Conservation (phyloP, 495 filamentous ascomycete genomes). For the Neurospora sublineolata region DNA sequence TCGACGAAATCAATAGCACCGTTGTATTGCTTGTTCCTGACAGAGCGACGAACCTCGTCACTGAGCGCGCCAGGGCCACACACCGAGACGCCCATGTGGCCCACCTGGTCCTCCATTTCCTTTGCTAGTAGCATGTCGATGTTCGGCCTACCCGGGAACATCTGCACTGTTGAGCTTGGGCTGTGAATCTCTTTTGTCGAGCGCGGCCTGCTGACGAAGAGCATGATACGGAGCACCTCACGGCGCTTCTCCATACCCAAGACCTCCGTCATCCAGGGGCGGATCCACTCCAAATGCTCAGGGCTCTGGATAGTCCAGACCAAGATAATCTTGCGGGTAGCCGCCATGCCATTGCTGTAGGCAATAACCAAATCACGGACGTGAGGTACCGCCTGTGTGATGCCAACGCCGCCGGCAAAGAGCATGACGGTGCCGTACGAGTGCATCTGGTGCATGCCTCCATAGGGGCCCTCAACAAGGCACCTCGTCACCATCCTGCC, state of each 20-base stretch:
- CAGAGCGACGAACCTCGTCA: constrained; percentile 71
- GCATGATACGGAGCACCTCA: constrained; percentile 69
- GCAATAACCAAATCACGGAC: constrained; percentile 64
- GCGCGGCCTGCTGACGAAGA: constrained; percentile 82
- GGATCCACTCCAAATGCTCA: constrained; percentile 86
- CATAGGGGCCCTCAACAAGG: constrained; percentile 76
- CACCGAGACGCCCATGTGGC: constrained; percentile 74
- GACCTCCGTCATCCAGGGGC: constrained; percentile 91
- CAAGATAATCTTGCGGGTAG: constrained; percentile 68
- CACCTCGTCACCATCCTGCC: constrained; percentile 49
- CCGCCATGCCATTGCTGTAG: constrained; percentile 55
- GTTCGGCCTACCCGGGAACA: constrained; percentile 61
- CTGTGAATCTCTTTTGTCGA: constrained; percentile 70
- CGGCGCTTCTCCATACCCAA: constrained; percentile 71
- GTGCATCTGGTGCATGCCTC: constrained; percentile 49
- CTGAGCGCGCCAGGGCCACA: constrained; percentile 85
- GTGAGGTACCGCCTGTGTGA: constrained; percentile 76
- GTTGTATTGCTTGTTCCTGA: constrained; percentile 51
- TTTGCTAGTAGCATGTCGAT: constrained; percentile 61
- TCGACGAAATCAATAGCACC: constrained; percentile 80
- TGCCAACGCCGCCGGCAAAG: constrained; percentile 78
- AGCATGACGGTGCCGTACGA: constrained; percentile 81
- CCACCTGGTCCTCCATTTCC: constrained; percentile 64
- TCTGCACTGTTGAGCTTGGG: constrained; percentile 72
- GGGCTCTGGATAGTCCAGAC: constrained; percentile 85